Percentiles rank a stretch among this genome's conserved stretches.
Evolutionary conservation across 2,329 filamentous ascomycete genomes (phyloP).

Genomic region (Fusarium camptoceras): DNA sequence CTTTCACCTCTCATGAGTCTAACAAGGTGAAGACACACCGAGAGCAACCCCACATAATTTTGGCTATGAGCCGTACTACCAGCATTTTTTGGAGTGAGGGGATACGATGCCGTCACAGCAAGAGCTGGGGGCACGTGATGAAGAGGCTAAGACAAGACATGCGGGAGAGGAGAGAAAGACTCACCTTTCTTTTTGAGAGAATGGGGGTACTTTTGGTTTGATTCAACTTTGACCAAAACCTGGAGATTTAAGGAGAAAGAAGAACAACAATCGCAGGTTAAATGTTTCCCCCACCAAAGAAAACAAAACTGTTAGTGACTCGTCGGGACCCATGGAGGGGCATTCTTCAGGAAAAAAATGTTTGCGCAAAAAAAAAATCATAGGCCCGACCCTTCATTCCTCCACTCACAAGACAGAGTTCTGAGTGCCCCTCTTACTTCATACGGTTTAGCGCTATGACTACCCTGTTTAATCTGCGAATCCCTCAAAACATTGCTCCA

Average conservation of each 20-base stretch:
- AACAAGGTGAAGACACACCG: constrained; percentile 29
- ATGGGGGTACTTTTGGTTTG: neutral
- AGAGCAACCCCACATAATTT: constrained; percentile 40
- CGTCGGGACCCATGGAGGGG: constrained; percentile 38
- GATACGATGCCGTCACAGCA: constrained; percentile 19
- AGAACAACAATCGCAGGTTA: constrained; percentile 24
- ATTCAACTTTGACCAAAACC: constrained; percentile 29
- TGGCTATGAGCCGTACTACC: constrained; percentile 30
- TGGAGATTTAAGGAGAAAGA: constrained; percentile 28
- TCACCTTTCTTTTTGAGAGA: constrained; percentile 22
- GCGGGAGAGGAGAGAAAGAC: constrained; percentile 6
- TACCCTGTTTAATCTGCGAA: neutral
- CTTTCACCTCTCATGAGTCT: constrained; percentile 4
- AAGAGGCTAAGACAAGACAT: constrained; percentile 8
- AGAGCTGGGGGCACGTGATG: constrained; percentile 20
- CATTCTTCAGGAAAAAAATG: constrained; percentile 39
- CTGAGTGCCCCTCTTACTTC: constrained; percentile 50
- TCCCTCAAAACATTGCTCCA: constrained; percentile 6
- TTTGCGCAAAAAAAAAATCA: constrained; percentile 38
- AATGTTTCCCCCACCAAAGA: constrained; percentile 35
- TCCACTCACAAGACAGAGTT: constrained; percentile 32
- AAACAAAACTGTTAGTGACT: constrained; percentile 30
- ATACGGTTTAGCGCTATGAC: constrained; percentile 43
- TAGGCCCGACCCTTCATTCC: constrained; percentile 41
- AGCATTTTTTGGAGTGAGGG: constrained; percentile 16